Base-by-base conservation (phyloP, 257 asterid species). In the Nicotiana tabacum region DNA sequence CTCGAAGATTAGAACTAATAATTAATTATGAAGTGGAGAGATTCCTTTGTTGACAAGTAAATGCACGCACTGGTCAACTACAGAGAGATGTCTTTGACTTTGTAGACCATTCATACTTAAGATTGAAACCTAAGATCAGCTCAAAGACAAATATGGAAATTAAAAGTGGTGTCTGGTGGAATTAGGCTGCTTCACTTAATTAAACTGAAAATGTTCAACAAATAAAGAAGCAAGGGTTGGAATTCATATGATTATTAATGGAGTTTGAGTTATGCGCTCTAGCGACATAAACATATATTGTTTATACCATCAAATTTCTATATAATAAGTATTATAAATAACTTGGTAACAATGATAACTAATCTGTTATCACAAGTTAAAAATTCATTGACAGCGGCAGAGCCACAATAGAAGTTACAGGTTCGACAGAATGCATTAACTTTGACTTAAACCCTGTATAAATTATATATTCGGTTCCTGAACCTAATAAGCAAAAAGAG, bases 341-440 rank as follows among this genome's bases (percentile, higher is more conserved):
- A 4, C n/a, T 18, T 2, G 7, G 0, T 15, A 56, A 56, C 18
- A 16, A 16, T 56, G 7, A 55, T 15, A 15, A 55, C 8, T 12
- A 55, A 55, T 9, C 7, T 56, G 61, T 3, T 56, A 56, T 4
- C 0, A 56, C 61, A 16, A 15, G 61, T 15, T 15, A 56, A 56
- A 43, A 43, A 2, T 43, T 43, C 2, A 43, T 43, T 2, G 12
- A 0, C 0, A 2, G 0, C 1, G 3, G 12, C 2, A 43, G 12
- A 43, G 1, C 51, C 12, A 9, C 12, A 9, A 43, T 43, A 9
- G 3, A 43, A 43, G 3, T 9, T 43, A 43, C 51, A 1, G 11
- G 2, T 43, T 43, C 11, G 11, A 2, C 3, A 1, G 11, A 43
- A 7, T 3, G 0, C 3, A 2, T 43, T 43, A 8, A 0, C 0